phyloP scores from a whole-genome alignment of 23 red algal species.

The Pyropia haitanensis region DNA sequence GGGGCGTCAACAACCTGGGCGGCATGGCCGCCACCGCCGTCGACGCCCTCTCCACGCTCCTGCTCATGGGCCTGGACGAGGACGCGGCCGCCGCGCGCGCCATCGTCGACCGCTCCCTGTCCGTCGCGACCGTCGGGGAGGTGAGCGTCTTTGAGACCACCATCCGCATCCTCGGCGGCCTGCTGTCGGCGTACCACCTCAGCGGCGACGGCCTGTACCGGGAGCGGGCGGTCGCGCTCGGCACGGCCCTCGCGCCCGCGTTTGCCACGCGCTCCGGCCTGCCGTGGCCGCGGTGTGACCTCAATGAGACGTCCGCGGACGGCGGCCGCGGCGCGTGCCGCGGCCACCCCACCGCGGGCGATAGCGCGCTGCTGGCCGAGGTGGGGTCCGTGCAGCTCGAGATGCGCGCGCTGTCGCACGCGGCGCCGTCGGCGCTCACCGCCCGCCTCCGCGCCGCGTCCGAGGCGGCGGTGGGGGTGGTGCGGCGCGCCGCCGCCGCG shows the following conservation, averaged over 20 bases:
- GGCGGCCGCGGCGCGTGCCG: slow-evolving; percentile 12
- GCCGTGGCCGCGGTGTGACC: slow-evolving; percentile 53
- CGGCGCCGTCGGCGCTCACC: neutral
- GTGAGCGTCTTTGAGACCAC: slow-evolving; percentile 55
- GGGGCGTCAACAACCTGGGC: slow-evolving; percentile 20
- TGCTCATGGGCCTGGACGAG: slow-evolving; percentile 51
- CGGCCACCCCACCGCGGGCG: slow-evolving; percentile 18
- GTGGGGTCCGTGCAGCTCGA: slow-evolving; percentile 76
- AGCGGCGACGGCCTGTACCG: slow-evolving; percentile 33
- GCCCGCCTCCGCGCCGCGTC: slow-evolving; percentile 16
- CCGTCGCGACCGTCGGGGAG: slow-evolving; percentile 12
- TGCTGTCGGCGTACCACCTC: slow-evolving; percentile 58
- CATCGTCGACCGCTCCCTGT: slow-evolving; percentile 26
- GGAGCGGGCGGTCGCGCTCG: slow-evolving; percentile 41
- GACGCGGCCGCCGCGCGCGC: slow-evolving; percentile 25
- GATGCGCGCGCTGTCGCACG: slow-evolving; percentile 61
- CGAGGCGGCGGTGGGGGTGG: slow-evolving; percentile 23
- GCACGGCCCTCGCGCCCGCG: slow-evolving; percentile 26
- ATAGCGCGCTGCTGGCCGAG: slow-evolving; percentile 42
- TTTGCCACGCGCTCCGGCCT: slow-evolving; percentile 56
- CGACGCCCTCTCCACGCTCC: slow-evolving; percentile 62
- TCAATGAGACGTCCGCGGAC: slow-evolving; percentile 21
- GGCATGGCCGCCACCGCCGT: slow-evolving; percentile 44
- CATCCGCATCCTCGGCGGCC: slow-evolving; percentile 59
- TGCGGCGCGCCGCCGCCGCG: slow-evolving; percentile 4